Conservation (phyloP, 306 rosid species). For the Crotalaria pallida region DNA sequence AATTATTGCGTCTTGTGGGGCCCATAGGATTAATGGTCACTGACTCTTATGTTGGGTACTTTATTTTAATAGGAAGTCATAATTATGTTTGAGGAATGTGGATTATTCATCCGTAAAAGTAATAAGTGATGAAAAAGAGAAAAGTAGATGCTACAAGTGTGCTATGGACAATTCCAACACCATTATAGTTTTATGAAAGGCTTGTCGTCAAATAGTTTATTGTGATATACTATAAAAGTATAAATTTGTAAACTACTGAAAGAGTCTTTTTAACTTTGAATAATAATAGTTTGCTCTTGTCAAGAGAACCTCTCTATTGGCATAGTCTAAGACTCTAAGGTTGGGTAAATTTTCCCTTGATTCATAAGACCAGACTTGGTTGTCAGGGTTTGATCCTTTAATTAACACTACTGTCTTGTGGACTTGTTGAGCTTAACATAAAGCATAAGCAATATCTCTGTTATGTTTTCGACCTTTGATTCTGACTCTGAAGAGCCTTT, state of each 20-base stretch:
- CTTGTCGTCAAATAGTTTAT: neutral
- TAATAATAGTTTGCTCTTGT: neutral
- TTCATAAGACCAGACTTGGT: neutral
- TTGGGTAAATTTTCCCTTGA: neutral
- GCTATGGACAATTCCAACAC: neutral
- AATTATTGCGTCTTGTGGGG: neutral
- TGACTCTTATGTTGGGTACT: neutral
- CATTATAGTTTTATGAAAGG: neutral
- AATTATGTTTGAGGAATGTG: slow-evolving; percentile 5
- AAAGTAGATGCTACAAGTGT: slow-evolving; percentile 13
- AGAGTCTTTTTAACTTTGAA: neutral
- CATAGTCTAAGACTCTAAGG: neutral
- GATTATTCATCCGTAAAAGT: slow-evolving; percentile 20
- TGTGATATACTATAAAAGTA: neutral
- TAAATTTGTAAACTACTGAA: neutral
- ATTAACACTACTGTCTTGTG: neutral
- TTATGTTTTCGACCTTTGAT: neutral
- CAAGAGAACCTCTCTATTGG: neutral
- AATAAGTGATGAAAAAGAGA: slow-evolving; percentile 8
- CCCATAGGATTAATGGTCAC: neutral
- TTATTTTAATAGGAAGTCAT: slow-evolving; percentile 6
- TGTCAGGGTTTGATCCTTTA: neutral
- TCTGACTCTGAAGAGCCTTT: neutral
- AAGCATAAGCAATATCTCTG: neutral
- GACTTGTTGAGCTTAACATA: neutral